These are phyloP conservation scores for Mycena pura DNA, from an alignment of 768 basidiomycete genomes.

Conservation along the genomic window DNA sequence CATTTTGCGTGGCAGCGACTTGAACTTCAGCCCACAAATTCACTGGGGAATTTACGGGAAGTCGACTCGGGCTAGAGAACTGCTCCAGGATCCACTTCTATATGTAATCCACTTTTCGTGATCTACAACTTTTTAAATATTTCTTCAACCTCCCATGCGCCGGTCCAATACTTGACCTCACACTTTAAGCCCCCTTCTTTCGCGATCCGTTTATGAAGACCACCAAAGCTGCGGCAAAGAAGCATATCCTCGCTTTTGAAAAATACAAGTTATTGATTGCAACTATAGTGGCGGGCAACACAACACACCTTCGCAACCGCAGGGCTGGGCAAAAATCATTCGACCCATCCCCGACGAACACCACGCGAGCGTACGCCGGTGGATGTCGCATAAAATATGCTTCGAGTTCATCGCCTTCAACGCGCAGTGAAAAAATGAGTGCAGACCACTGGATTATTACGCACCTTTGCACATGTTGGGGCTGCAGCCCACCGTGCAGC, in stretches of 20 bases:
- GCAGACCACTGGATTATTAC: slow-evolving; percentile 8
- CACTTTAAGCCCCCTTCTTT: slow-evolving; percentile 82
- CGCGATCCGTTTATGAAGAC: slow-evolving; percentile 79
- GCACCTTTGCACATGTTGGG: slow-evolving; percentile 98
- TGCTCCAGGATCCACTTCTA: background rate
- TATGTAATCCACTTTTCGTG: slow-evolving; percentile 26
- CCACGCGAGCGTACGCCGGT: slow-evolving; percentile 72
- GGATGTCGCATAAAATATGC: slow-evolving; percentile 72
- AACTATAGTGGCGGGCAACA: background rate
- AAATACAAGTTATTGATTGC: background rate
- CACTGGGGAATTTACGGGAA: no score
- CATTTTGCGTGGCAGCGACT: no score
- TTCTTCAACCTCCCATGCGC: slow-evolving; percentile 97
- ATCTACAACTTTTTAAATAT: slow-evolving; percentile 57
- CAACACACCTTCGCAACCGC: slow-evolving; percentile 71
- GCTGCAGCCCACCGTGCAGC: slow-evolving; percentile 86
- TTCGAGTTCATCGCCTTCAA: slow-evolving; percentile 87
- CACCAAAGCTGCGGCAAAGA: slow-evolving; percentile 79
- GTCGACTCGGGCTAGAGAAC: background rate
- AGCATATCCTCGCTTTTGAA: slow-evolving; percentile 78
- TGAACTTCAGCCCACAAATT: no score
- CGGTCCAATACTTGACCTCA: slow-evolving; percentile 84
- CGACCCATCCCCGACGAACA: slow-evolving; percentile 92
- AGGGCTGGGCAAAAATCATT: slow-evolving; percentile 97
- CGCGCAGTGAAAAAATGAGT: background rate